These are phyloP conservation scores for Eutrema japonicum DNA, from an alignment of 345 rosid genomes.

Conservation along the genomic window DNA sequence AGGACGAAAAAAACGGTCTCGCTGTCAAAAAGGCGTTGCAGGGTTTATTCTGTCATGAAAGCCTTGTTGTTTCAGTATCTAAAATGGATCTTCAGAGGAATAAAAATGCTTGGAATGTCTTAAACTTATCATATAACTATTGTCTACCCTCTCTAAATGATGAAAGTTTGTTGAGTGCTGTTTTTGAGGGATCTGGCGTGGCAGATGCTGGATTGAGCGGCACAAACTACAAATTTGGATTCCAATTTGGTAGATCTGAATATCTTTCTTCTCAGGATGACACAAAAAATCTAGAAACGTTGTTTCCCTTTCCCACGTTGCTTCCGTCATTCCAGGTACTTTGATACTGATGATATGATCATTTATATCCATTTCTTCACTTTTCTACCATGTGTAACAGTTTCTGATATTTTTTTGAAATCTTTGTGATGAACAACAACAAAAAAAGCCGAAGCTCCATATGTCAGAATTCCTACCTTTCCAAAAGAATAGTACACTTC, in stretches of 20 bases:
- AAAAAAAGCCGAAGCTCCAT: constrained; percentile 62
- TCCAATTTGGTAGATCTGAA: constrained; percentile 68
- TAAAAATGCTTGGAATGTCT: constrained; percentile 52
- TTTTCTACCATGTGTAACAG: constrained; percentile 20
- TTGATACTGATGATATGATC: constrained; percentile 24
- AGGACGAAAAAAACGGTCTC: constrained; percentile 33
- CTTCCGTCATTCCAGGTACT: constrained; percentile 88
- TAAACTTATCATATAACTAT: constrained; percentile 65
- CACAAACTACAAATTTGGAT: constrained; percentile 77
- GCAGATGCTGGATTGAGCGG: constrained; percentile 49
- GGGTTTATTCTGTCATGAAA: constrained; percentile 75
- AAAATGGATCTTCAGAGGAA: constrained; percentile 57
- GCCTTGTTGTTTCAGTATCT: constrained; percentile 70
- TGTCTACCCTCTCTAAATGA: constrained; percentile 82
- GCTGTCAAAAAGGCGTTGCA: constrained; percentile 41
- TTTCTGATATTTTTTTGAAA: constrained; percentile 24
- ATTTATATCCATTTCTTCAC: constrained; percentile 17
- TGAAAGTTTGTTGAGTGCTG: constrained; percentile 62
- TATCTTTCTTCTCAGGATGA: constrained; percentile 65
- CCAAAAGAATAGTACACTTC: constrained; percentile 89
- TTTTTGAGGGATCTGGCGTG: constrained; percentile 54
- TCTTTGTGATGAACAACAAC: constrained; percentile 35
- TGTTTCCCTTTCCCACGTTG: constrained; percentile 91
- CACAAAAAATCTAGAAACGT: constrained; percentile 58
- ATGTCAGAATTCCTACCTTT: constrained; percentile 81